A percentile compares a stretch with the other conserved stretches of the same genome.
Conservation (phyloP, 768 basidiomycete genomes). For the Boletus fagicola region DNA sequence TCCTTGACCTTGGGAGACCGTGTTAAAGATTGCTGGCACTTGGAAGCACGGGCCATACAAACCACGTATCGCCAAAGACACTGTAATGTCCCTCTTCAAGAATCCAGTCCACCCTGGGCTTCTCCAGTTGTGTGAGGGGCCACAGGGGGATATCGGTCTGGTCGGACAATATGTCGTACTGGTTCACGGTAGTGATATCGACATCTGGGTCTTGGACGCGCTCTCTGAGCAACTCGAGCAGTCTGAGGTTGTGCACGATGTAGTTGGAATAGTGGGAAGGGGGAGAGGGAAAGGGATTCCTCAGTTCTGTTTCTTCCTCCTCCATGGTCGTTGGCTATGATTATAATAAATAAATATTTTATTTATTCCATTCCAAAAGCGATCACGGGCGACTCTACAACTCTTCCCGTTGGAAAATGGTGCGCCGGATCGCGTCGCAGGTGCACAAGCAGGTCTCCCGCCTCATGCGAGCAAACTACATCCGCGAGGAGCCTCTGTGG, state of each 20-base stretch:
- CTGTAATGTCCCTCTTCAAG: slow-evolving; percentile 79
- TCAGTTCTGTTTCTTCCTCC: slow-evolving; percentile 72
- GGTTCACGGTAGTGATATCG: slow-evolving; percentile 44
- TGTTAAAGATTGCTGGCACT: slow-evolving; percentile 16
- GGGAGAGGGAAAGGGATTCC: slow-evolving; percentile 88
- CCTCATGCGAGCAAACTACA: slow-evolving; percentile 62
- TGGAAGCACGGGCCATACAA: slow-evolving; percentile 51
- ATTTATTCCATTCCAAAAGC: neutral
- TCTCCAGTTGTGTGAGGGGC: slow-evolving; percentile 73
- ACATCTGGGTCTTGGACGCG: slow-evolving; percentile 40
- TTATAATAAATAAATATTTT: neutral
- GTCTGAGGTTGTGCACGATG: slow-evolving; percentile 67
- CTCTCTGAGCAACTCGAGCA: slow-evolving; percentile 61
- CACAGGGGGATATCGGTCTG: slow-evolving; percentile 75
- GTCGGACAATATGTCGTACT: slow-evolving; percentile 65
- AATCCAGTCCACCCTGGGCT: slow-evolving; percentile 89
- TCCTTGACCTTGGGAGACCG: slow-evolving; percentile 67
- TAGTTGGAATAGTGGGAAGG: slow-evolving; percentile 82
- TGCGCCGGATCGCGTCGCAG: slow-evolving; percentile 78
- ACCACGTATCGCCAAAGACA: slow-evolving; percentile 88
- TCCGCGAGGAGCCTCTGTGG: slow-evolving; percentile 75
- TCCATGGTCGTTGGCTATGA: slow-evolving; percentile 27
- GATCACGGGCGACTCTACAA: neutral
- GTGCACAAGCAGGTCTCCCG: slow-evolving; percentile 87
- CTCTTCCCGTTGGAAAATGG: slow-evolving; percentile 43